Conservation (phyloP, 106 monocot species). For the Xerophyta viscosa region DNA sequence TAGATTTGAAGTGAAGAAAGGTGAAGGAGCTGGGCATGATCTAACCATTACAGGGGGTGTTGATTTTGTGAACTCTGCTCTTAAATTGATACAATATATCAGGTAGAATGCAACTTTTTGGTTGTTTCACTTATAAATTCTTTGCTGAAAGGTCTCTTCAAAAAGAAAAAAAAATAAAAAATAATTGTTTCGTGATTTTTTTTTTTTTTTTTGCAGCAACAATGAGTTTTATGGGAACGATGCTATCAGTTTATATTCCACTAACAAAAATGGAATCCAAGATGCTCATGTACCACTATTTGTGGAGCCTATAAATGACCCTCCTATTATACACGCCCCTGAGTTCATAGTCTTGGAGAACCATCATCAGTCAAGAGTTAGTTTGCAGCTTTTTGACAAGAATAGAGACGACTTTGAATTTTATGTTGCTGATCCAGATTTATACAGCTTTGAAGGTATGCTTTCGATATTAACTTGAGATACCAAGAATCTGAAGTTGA, state of each 20-base stretch:
- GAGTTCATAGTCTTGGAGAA: conserved; percentile 41
- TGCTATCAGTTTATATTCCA: conserved; percentile 51
- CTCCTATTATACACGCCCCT: conserved; percentile 59
- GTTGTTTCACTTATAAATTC: neutral
- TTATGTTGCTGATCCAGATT: conserved; percentile 54
- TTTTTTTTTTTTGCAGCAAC: conserved; percentile 44
- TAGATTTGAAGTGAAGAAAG: conserved; percentile 33
- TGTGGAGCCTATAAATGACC: conserved; percentile 80
- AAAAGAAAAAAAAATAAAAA: no score
- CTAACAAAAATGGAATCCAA: conserved; percentile 58
- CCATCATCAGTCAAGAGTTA: conserved; percentile 33
- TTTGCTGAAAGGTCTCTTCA: no score
- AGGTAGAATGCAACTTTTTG: conserved; percentile 41
- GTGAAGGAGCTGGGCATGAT: conserved; percentile 37
- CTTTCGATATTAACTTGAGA: neutral
- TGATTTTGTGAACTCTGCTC: conserved; percentile 54
- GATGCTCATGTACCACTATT: conserved; percentile 61
- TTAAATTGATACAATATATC: conserved; percentile 67
- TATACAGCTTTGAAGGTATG: conserved; percentile 63
- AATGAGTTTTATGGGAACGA: conserved; percentile 84
- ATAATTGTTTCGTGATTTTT: no score
- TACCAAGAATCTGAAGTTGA: no score
- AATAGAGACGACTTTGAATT: conserved; percentile 48
- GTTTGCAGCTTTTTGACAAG: conserved; percentile 57
- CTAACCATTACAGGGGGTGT: conserved; percentile 46